Conservation (phyloP, 2,329 filamentous ascomycete species). For the Lasiodiplodia gonubiensis region DNA sequence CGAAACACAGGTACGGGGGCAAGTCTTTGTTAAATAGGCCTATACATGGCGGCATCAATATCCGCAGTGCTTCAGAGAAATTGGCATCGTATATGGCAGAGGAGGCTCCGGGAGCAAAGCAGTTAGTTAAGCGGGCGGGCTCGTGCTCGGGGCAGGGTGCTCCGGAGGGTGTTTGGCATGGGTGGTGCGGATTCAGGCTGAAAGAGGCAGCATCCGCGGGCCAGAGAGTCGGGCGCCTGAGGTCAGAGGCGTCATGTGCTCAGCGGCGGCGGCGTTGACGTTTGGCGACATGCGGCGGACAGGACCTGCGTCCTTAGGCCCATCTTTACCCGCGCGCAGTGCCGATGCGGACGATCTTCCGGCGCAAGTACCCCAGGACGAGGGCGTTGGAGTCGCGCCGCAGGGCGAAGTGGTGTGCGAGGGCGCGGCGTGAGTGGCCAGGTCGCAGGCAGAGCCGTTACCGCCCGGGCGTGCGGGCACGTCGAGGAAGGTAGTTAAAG, state of each 20-base stretch:
- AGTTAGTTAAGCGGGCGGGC: background rate
- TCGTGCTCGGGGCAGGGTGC: slow-evolving; percentile 6
- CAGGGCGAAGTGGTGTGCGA: slow-evolving; percentile 12
- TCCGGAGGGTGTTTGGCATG: slow-evolving; percentile 17
- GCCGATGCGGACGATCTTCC: slow-evolving; percentile 21
- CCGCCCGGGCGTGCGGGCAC: slow-evolving; percentile 13
- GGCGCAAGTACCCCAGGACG: slow-evolving; percentile 9
- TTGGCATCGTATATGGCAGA: background rate
- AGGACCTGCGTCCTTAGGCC: slow-evolving; percentile 19
- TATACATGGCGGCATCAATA: background rate
- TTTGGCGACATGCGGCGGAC: slow-evolving; percentile 4
- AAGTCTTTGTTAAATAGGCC: slow-evolving; percentile 2
- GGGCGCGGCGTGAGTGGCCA: slow-evolving; percentile 3
- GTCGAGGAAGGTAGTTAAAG: slow-evolving; percentile 4
- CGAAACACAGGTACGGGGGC: background rate
- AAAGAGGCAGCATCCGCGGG: background rate
- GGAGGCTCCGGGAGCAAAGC: slow-evolving; percentile 18
- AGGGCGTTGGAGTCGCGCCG: slow-evolving; percentile 7
- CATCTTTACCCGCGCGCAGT: slow-evolving; percentile 20
- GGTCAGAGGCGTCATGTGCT: slow-evolving; percentile 22
- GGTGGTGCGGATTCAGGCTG: slow-evolving; percentile 15
- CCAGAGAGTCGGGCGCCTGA: slow-evolving; percentile 1
- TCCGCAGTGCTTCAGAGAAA: background rate
- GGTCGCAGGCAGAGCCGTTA: slow-evolving; percentile 11
- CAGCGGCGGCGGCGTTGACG: background rate